Evolutionary conservation across 306 rosid species (phyloP), one percentile per base, ranked within the genome.

Genomic region (Cucurbita maxima): DNA sequence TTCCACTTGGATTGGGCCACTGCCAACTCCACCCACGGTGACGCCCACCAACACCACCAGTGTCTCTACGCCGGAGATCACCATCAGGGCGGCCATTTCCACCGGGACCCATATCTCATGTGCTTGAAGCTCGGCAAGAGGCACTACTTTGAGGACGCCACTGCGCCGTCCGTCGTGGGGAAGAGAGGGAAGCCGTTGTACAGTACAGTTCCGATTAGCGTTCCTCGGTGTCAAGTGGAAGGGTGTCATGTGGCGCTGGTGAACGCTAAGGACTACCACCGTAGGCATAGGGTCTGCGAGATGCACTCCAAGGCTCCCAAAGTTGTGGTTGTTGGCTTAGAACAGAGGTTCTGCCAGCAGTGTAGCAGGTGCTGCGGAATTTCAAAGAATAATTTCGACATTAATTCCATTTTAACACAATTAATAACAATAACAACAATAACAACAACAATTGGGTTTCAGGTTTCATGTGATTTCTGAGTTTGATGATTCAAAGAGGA

Each of bases 291-390:
- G 74, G 98, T 93, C 5, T 93, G 98, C 55, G 96, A 88, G 84
- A 85, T 83, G 89, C 98, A 93, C 81, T 90, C 98, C 25, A 93
- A 93, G 83, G 98, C 98, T 52, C 89, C 96, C 2, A 90, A 82
- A 76, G 98, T 90, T 51, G 82, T 88, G 34, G 96, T 93, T 0
- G 66, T 84, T 22, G 98, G 96, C 75, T 58, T 83, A 73, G 96
- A 88, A 73, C 98, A 93, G 84, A 89, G 98, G 67, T 93, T 93
- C 84, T 93, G 98, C 71, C 98, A 93, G 80, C 98, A 93, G 84
- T 93, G 98, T 73, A 93, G 98, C 90, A 89, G 98, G 98, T 90
- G 53, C 75, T 36, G 10, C 30, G 5, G 0, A 40, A 40, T 12
- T 45, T 45, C 50, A 10, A 56, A 19, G 12, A 19, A 9, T 8